A percentile compares a stretch with the other conserved stretches of the same genome.
phyloP scores from a whole-genome alignment of 2,329 filamentous ascomycete species.

The Fonsecaea monophora region DNA sequence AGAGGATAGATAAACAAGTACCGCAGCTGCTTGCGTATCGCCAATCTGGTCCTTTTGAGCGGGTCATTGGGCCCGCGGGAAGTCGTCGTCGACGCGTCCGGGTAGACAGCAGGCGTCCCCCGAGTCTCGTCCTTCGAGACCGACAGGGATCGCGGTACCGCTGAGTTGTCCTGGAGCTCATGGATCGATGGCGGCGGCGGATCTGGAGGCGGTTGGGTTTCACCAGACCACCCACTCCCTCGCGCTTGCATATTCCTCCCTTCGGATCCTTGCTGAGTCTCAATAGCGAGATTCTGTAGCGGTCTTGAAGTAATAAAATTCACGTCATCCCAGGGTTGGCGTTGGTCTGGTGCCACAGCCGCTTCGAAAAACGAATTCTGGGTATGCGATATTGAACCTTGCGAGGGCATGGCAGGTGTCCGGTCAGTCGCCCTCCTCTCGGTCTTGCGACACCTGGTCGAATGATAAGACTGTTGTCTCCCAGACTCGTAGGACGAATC shows the following conservation, averaged over 20 bases:
- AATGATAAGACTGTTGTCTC: constrained; percentile 17
- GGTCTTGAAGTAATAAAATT: constrained; percentile 37
- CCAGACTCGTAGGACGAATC: constrained; percentile 17
- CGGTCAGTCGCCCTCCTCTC: constrained; percentile 8
- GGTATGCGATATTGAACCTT: background rate
- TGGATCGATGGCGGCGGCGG: background rate
- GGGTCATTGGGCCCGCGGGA: constrained; percentile 26
- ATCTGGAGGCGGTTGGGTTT: constrained; percentile 19
- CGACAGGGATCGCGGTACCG: background rate
- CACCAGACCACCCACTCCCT: constrained; percentile 32
- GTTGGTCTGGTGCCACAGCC: background rate
- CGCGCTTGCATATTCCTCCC: constrained; percentile 9
- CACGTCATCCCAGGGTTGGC: constrained; percentile 36
- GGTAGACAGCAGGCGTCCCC: background rate
- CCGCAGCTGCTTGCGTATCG: constrained; percentile 71
- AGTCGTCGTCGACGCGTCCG: background rate
- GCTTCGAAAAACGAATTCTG: background rate
- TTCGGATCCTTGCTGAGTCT: background rate
- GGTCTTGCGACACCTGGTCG: constrained; percentile 10
- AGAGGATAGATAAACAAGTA: constrained; percentile 78
- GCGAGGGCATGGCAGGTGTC: background rate
- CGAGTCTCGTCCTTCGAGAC: background rate
- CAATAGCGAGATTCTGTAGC: background rate
- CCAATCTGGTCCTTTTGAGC: constrained; percentile 55
- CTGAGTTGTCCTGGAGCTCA: background rate